Evolutionary conservation across 2,329 filamentous ascomycete species (phyloP).

Genomic region (Calonectria montana): DNA sequence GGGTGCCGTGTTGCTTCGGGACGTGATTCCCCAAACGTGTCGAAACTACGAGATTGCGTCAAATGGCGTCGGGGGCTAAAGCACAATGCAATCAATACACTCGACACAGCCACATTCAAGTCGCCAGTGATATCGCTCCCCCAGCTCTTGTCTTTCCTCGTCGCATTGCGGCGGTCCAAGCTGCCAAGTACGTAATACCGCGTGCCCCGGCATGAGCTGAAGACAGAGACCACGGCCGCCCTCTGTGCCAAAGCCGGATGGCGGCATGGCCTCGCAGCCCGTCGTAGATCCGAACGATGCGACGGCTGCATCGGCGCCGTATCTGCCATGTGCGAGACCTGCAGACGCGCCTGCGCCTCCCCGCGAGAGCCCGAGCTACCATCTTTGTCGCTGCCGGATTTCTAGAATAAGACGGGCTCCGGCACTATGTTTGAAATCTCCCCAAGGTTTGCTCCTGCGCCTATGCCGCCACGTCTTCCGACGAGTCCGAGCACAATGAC

Average conservation of each 20-base stretch:
- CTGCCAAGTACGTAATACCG: background rate
- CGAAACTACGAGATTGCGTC: slow-evolving; percentile 7
- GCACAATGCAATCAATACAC: slow-evolving; percentile 4
- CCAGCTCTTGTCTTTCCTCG: background rate
- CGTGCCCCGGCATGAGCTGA: background rate
- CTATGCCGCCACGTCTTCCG: background rate
- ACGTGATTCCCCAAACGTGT: slow-evolving; percentile 1
- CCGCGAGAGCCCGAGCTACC: background rate
- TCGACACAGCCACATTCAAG: background rate
- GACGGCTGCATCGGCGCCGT: slow-evolving; percentile 1
- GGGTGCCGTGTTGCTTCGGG: background rate
- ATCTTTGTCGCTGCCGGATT: background rate
- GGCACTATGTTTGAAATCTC: background rate
- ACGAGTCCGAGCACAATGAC: background rate
- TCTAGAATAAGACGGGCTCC: background rate
- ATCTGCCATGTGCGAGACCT: background rate
- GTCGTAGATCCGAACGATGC: background rate
- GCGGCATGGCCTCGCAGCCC: background rate
- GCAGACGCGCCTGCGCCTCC: background rate
- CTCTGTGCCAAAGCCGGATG: background rate
- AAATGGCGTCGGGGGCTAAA: background rate
- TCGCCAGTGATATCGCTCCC: background rate
- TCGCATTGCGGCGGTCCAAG: background rate
- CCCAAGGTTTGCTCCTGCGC: background rate
- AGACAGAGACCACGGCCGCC: background rate